phyloP scores from a whole-genome alignment of 352 stramenopile genomes.

The Pythium periplocum region DNA sequence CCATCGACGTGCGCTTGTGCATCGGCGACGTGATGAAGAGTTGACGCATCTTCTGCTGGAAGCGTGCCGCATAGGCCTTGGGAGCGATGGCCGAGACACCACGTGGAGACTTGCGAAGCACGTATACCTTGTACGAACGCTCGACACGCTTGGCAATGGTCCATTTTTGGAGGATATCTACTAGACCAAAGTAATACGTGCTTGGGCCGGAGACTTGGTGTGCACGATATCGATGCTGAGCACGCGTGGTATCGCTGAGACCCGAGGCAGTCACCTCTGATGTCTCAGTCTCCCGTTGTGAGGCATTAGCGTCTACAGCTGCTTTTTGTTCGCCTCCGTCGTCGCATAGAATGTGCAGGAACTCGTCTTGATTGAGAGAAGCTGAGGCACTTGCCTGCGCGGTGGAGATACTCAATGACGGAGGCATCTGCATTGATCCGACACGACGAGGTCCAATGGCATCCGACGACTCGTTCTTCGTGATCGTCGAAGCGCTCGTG shows the following conservation, averaged over 20 bases:
- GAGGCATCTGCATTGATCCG: too few relatives aligned
- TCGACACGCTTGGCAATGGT: slow-evolving; percentile 75
- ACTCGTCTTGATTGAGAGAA: slow-evolving; percentile 17
- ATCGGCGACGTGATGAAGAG: slow-evolving; percentile 58
- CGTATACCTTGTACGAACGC: slow-evolving; percentile 77
- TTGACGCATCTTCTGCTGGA: slow-evolving; percentile 84
- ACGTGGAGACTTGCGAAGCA: slow-evolving; percentile 65
- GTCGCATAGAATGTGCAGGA: slow-evolving; percentile 32
- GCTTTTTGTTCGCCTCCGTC: slow-evolving; percentile 20
- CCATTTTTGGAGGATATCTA: slow-evolving; percentile 89
- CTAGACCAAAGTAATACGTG: slow-evolving; percentile 87
- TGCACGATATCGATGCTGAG: slow-evolving; percentile 50
- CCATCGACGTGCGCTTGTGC: slow-evolving; percentile 12
- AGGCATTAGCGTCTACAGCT: slow-evolving; percentile 17
- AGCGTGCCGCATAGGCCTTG: slow-evolving; percentile 64
- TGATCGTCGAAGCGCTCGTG: slow-evolving; percentile 27
- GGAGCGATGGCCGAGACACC: slow-evolving; percentile 72
- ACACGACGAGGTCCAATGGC: too few relatives aligned
- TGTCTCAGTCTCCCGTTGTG: slow-evolving; percentile 16
- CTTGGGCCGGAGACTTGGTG: slow-evolving; percentile 81
- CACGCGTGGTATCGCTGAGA: background rate
- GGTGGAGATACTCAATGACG: background rate
- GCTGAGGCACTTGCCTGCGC: background rate
- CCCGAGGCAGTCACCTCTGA: slow-evolving; percentile 11
- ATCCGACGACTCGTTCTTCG: background rate